Conservation (phyloP, 768 basidiomycete genomes). For the Mycena pura region DNA sequence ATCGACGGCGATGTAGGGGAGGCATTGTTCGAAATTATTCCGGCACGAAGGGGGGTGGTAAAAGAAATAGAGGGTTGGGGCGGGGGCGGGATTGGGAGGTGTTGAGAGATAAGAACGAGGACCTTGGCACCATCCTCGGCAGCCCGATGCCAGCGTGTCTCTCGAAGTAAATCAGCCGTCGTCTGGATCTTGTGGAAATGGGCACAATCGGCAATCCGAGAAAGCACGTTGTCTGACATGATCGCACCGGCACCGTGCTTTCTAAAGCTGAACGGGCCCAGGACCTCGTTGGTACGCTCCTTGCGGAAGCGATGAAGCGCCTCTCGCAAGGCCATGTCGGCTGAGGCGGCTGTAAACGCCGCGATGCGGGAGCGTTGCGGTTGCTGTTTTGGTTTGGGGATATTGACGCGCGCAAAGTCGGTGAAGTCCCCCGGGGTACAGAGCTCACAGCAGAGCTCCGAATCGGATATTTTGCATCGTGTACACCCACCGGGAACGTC, state of each 20-base stretch:
- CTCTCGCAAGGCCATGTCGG: not conserved
- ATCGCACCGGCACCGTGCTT: not conserved
- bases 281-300: not conserved
- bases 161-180: not conserved
- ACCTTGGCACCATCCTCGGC: not conserved
- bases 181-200: not conserved
- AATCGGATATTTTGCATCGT: not conserved
- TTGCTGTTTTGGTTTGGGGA: not conserved
- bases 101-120: not conserved
- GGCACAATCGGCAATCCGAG: not conserved
- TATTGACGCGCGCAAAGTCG: not conserved
- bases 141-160: constrained; percentile 2
- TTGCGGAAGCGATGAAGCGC: not conserved
- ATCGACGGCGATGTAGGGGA: too few relatives aligned
- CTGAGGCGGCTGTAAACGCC: not conserved
- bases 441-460: not conserved
- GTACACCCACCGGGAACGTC: not conserved
- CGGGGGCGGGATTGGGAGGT: not conserved
- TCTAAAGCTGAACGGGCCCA: not conserved
- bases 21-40: not conserved
- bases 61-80: not conserved
- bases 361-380: not conserved
- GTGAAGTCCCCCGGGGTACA: not conserved
- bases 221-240: not conserved
- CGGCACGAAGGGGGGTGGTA: not conserved